phyloP scores from a whole-genome alignment of 192 early-diverging fungal species.

The Helicostylum pulchrum region DNA sequence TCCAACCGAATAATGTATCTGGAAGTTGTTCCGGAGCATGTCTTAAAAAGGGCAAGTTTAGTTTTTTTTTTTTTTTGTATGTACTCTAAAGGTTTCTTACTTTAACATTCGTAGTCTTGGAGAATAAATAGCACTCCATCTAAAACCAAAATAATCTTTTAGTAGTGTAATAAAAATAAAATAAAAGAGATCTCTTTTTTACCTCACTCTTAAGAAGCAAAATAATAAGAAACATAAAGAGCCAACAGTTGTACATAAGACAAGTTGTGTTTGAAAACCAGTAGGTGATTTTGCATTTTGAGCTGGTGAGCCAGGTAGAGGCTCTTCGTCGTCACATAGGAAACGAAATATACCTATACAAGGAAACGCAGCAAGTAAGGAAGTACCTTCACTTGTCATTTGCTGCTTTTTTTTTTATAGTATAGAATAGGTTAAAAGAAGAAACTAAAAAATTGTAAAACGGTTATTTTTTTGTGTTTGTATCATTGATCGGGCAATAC shows the following conservation, averaged over 20 bases:
- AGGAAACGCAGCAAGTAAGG: neutral
- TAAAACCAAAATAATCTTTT: neutral
- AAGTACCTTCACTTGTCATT: neutral
- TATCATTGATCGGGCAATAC: no score
- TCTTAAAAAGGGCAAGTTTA: slow-evolving; percentile 23
- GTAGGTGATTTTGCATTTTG: slow-evolving; percentile 28
- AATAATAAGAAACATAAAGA: slow-evolving; percentile 32
- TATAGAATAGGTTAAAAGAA: no score
- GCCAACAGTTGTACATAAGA: slow-evolving; percentile 28
- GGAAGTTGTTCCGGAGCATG: slow-evolving; percentile 43
- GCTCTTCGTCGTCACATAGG: slow-evolving; percentile 11
- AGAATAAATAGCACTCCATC: slow-evolving; percentile 33
- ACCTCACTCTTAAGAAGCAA: slow-evolving; percentile 33
- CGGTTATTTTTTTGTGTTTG: no score
- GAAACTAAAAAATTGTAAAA: no score
- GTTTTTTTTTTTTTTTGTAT: neutral
- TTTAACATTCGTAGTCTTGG: slow-evolving; percentile 37
- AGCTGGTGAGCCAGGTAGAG: slow-evolving; percentile 26
- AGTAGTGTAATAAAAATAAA: neutral
- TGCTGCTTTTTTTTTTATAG: no score
- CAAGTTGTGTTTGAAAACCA: slow-evolving; percentile 27
- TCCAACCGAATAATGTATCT: slow-evolving; percentile 50
- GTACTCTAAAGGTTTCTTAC: slow-evolving; percentile 15
- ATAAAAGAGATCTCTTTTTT: neutral
- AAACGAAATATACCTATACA: slow-evolving; percentile 12